Evolutionary conservation across 2,329 filamentous ascomycete species (phyloP).

Genomic region (Pestalotiopsis sp.): DNA sequence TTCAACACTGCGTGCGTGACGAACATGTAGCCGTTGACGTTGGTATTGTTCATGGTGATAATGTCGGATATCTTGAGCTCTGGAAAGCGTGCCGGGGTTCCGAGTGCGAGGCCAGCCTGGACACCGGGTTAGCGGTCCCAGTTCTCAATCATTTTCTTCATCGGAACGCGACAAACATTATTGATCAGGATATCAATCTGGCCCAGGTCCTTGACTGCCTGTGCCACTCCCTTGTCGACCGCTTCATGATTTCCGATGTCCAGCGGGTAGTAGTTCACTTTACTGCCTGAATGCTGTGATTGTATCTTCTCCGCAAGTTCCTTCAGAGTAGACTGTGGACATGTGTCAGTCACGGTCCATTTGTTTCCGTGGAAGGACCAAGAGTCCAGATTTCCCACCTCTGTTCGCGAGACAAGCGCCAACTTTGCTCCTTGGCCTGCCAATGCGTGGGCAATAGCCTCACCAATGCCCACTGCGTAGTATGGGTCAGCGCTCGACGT

Average conservation of each 20-base stretch:
- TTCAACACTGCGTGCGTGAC: constrained; percentile 48
- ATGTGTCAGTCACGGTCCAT: not conserved
- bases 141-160: not conserved
- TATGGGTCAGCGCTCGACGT: not conserved
- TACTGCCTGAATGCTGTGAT: constrained; percentile 14
- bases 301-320: constrained; percentile 22
- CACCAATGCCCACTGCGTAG: constrained; percentile 44
- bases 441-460: constrained; percentile 42
- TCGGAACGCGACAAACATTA: constrained; percentile 31
- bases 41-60: constrained; percentile 48
- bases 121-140: accelerated
- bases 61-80: constrained; percentile 44
- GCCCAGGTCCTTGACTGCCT: constrained; percentile 34
- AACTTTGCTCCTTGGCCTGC: constrained; percentile 42
- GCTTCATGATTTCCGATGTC: constrained; percentile 37
- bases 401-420: constrained; percentile 44
- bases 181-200: constrained; percentile 49
- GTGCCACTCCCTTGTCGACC: constrained; percentile 32
- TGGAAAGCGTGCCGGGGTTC: constrained; percentile 44
- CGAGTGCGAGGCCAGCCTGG: constrained; percentile 47
- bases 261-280: constrained; percentile 20
- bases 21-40: constrained; percentile 51
- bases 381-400: constrained; percentile 15
- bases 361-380: not conserved
- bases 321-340: constrained; percentile 22